Evolutionary conservation across 768 basidiomycete genomes (phyloP).

Genomic region (Termitomyces sp.): DNA sequence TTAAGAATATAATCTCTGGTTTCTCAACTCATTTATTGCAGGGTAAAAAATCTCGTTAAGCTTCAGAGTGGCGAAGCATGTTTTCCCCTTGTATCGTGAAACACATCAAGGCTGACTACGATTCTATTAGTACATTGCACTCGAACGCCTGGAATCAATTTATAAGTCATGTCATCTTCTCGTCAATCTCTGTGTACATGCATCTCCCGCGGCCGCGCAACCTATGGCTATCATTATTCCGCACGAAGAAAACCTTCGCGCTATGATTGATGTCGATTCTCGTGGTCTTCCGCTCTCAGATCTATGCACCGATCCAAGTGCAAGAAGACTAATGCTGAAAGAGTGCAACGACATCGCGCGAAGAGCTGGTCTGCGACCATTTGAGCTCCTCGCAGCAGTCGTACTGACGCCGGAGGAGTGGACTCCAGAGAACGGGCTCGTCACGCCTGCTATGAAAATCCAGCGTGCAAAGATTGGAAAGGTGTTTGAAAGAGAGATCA

Average conservation of each 20-base stretch:
- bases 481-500: conserved; percentile 57
- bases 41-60: conserved; percentile 16
- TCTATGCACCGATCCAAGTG: conserved; percentile 49
- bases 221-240: conserved; percentile 84
- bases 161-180: conserved; percentile 82
- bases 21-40: background rate
- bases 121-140: conserved; percentile 68
- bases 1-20: background rate
- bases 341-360: conserved; percentile 74
- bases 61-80: conserved; percentile 17
- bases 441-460: conserved; percentile 92
- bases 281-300: conserved; percentile 27
- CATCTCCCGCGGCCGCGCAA: conserved; percentile 65
- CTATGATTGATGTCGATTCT: conserved; percentile 1
- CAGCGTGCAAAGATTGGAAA: conserved; percentile 70
- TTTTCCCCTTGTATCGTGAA: background rate
- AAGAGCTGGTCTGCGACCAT: conserved; percentile 74
- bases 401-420: conserved; percentile 80
- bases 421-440: conserved; percentile 82
- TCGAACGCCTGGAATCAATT: conserved; percentile 84
- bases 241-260: conserved; percentile 65
- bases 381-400: conserved; percentile 72
- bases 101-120: background rate
- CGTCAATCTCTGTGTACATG: conserved; percentile 77
- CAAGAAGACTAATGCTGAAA: conserved; percentile 58